Evolutionary conservation across 306 rosid genomes (phyloP), one percentile per base, ranked within the genome.

Genomic region (Vicia faba): DNA sequence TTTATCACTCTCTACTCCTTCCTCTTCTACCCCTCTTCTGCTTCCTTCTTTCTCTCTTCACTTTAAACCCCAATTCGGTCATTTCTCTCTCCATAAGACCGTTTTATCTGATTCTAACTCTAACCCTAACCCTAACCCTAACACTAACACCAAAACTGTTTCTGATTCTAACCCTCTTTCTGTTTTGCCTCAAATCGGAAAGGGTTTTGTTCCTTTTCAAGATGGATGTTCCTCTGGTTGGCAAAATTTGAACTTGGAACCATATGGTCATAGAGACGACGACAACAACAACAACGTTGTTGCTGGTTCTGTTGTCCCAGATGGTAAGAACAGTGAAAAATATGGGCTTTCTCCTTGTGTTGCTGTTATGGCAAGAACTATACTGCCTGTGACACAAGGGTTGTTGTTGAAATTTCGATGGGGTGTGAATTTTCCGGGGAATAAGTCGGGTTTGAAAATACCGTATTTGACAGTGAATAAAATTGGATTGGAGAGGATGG

Each of bases 191-290:
- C 83, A 38, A 61, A 18, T 44, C 38, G 81, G 70, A 51, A 73
- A 67, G 61, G 84, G 87, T 68, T 76, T 82, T 71, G 79, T 29
- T 8, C 39, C 61, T 2, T 66, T 18, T 1, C 14, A 53, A 1
- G 4, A 65, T 11, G 86, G 53, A 2, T 75, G 83, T 41, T 79
- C 83, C 6, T 78, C 84, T 3, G 83, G 36, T 23, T 93, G 96
- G 96, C 88, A 88, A 77, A 90, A 88, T 59, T 13, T 89, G 77
- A 89, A 78, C 49, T 72, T 89, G 88, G 91, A 89, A 73, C 80
- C 93, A 51, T 70, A 9, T 26, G 74, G 79, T 3, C 62, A 56
- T 18, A 68, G 70, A 64, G 57, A 65, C 18, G 55, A 59, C 11
- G 18, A 6, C 64, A 20, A n/a, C 40, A 60, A 61, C 66, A 29